Evolutionary conservation across 2,329 filamentous ascomycete species (phyloP).

Genomic region (Neonectria magnoliae): DNA sequence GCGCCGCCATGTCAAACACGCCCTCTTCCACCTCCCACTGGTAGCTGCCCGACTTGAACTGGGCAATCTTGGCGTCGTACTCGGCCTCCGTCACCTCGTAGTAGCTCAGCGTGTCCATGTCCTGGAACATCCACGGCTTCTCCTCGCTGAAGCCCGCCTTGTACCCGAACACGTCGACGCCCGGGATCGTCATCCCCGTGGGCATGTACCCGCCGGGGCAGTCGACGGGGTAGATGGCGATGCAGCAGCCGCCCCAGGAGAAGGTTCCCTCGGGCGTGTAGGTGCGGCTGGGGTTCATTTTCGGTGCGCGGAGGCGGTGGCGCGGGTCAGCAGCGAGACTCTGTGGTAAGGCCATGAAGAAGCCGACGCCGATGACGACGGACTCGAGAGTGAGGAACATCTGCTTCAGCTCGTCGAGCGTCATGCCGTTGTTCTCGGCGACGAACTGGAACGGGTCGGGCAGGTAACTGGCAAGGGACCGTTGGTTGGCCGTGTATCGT

Average conservation of each 20-base stretch:
- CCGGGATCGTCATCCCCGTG: slow-evolving; percentile 45
- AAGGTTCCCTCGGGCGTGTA: slow-evolving; percentile 51
- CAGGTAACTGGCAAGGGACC: slow-evolving; percentile 67
- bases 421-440: slow-evolving; percentile 49
- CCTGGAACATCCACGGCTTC: slow-evolving; percentile 50
- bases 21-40: slow-evolving; percentile 47
- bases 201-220: slow-evolving; percentile 53
- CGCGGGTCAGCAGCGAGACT: slow-evolving; percentile 44
- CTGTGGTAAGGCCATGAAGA: slow-evolving; percentile 52
- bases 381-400: slow-evolving; percentile 43
- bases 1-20: slow-evolving; percentile 39
- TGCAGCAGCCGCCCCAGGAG: slow-evolving; percentile 48
- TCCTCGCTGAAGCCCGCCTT: slow-evolving; percentile 43
- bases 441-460: slow-evolving; percentile 67
- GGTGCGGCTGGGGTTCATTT: slow-evolving; percentile 48
- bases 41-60: slow-evolving; percentile 47
- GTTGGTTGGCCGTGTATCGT: slow-evolving; percentile 68
- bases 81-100: slow-evolving; percentile 47
- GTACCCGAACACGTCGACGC: slow-evolving; percentile 48
- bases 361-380: slow-evolving; percentile 46
- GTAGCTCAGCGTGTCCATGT: slow-evolving; percentile 49
- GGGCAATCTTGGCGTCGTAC: slow-evolving; percentile 41
- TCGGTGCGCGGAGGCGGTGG: slow-evolving; percentile 46
- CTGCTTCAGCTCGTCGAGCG: slow-evolving; percentile 44
- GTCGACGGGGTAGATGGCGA: slow-evolving; percentile 51